Conservation (phyloP, 306 rosid species). For the Acmispon strigosus region DNA sequence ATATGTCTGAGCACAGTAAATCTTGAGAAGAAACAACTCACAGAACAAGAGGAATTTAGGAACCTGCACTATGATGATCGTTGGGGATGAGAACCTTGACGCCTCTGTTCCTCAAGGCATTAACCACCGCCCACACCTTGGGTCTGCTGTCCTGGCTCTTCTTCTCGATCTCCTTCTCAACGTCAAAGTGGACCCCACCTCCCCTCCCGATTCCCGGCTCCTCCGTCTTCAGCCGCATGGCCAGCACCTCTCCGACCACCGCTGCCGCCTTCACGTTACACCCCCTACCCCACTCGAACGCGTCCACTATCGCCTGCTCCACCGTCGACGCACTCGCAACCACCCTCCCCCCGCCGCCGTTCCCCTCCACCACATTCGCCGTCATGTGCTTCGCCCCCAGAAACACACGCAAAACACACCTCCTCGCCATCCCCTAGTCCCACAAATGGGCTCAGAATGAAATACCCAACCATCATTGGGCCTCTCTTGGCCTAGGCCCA, state of each 20-base stretch:
- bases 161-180: conserved; percentile 43
- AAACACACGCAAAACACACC: conserved; percentile 25
- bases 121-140: conserved; percentile 27
- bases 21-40: too few species aligned
- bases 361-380: conserved; percentile 35
- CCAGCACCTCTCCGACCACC: conserved; percentile 34
- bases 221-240: conserved; percentile 44
- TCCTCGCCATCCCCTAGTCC: conserved; percentile 20
- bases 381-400: conserved; percentile 39
- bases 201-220: conserved; percentile 25
- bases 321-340: conserved; percentile 40
- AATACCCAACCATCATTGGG: not conserved
- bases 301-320: conserved; percentile 30
- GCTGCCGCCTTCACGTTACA: conserved; percentile 26
- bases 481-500: not conserved
- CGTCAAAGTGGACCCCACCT: conserved; percentile 34
- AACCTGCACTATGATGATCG: conserved; percentile 1
- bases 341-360: conserved; percentile 4
- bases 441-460: not conserved
- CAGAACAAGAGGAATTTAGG: not conserved
- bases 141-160: conserved; percentile 18
- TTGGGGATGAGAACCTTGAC: not conserved
- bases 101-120: conserved; percentile 36
- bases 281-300: conserved; percentile 29
- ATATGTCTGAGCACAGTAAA: too few species aligned